Conservation (phyloP, 148 eudicot species). For the Chenopodium quinoa region DNA sequence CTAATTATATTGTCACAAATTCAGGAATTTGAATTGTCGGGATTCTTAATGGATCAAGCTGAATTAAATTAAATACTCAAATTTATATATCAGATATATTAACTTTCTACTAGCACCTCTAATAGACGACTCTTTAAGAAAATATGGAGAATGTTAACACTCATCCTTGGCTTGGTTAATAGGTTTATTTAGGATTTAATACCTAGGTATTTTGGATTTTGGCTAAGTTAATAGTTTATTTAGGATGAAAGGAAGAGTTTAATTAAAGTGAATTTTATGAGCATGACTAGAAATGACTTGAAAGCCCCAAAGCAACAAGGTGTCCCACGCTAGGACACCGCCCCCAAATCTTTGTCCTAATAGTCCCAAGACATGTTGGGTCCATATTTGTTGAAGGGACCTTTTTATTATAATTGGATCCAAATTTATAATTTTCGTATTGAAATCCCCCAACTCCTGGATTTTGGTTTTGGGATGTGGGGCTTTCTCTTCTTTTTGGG, state of each 20-base stretch:
- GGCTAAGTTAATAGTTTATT: too few species aligned
- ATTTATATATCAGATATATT: too few species aligned
- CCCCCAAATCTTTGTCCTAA: slow-evolving; percentile 39
- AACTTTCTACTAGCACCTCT: too few species aligned
- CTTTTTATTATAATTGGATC: slow-evolving; percentile 1
- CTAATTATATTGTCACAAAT: too few species aligned
- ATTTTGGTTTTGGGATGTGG: slow-evolving; percentile 15
- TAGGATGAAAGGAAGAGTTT: slow-evolving; percentile 1
- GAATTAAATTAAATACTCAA: too few species aligned
- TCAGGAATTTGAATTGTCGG: too few species aligned
- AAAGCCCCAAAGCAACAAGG: slow-evolving; percentile 22
- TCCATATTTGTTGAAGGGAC: slow-evolving; percentile 16
- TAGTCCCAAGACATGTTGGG: slow-evolving; percentile 34
- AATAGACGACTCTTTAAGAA: too few species aligned
- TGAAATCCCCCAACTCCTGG: slow-evolving; percentile 24
- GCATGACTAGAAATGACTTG: slow-evolving; percentile 22
- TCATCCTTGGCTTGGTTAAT: too few species aligned
- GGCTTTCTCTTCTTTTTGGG: slow-evolving; percentile 16
- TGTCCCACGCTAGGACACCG: slow-evolving; percentile 39
- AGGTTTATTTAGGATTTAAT: too few species aligned
- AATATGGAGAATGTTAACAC: too few species aligned
- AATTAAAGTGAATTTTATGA: slow-evolving; percentile 10
- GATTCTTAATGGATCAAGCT: too few species aligned
- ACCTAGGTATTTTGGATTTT: too few species aligned
- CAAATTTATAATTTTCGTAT: slow-evolving; percentile 12